Evolutionary conservation across 305 asterid species (phyloP).

Genomic region (Solanum hybrid): DNA sequence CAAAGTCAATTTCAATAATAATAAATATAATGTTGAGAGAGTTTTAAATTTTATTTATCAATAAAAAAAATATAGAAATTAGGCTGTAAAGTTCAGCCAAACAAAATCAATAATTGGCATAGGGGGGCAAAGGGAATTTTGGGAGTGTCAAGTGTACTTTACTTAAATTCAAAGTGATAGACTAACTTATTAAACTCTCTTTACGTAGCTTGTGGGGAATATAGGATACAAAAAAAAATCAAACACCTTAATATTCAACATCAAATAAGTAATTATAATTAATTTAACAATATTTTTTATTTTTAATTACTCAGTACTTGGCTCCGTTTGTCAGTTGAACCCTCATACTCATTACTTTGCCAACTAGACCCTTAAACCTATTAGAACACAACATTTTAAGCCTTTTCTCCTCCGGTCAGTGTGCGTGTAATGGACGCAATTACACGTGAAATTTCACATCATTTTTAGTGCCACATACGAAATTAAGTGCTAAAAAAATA

Average conservation of each 20-base stretch:
- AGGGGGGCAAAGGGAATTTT: too few species aligned
- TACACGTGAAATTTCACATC: too few species aligned
- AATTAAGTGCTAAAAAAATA: too few species aligned
- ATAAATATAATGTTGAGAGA: background rate
- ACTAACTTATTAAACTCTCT: background rate
- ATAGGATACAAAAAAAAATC: background rate
- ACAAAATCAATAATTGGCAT: background rate
- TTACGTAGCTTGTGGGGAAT: background rate
- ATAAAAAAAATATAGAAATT: background rate
- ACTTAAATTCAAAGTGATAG: background rate
- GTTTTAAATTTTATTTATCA: background rate
- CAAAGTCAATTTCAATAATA: background rate
- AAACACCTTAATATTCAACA: background rate
- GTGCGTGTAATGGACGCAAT: too few species aligned
- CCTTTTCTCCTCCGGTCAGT: too few species aligned
- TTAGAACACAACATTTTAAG: too few species aligned
- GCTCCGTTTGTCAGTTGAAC: too few species aligned
- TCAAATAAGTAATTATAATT: background rate
- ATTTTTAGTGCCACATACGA: too few species aligned
- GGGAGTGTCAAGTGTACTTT: background rate
- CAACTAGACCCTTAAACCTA: too few species aligned
- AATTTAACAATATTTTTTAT: background rate
- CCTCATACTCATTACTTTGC: too few species aligned
- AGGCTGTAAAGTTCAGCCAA: background rate
- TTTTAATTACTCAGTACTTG: background rate